Conservation (phyloP, 805 yeast genomes). For the Starmera dryadoides region DNA sequence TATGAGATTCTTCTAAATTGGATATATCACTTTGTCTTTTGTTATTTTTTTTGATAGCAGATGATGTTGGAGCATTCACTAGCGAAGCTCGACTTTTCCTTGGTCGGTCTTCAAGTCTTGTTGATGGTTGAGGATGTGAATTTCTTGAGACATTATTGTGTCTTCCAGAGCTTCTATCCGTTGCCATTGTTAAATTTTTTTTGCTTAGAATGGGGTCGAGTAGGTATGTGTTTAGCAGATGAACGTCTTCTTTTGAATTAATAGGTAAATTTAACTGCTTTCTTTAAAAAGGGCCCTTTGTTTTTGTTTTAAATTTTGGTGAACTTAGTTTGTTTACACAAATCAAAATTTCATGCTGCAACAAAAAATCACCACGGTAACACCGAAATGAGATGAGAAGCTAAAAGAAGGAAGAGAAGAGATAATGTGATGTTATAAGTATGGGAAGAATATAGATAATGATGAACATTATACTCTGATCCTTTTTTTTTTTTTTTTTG, state of each 20-base stretch:
- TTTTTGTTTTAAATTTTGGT: too few relatives aligned
- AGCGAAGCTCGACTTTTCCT: neutral
- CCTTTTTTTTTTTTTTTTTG: too few relatives aligned
- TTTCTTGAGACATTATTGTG: neutral
- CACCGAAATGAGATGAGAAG: neutral
- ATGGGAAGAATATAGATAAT: too few relatives aligned
- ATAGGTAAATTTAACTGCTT: too few relatives aligned
- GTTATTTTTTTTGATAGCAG: slow-evolving; percentile 10
- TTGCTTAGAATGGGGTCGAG: too few relatives aligned
- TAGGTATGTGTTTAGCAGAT: too few relatives aligned
- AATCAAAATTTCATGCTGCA: neutral
- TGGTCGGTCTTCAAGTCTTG: neutral
- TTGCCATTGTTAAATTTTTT: too few relatives aligned
- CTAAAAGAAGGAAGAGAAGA: neutral
- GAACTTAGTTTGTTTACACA: neutral
- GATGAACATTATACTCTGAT: too few relatives aligned
- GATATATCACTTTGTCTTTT: slow-evolving; percentile 8
- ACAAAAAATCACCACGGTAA: neutral
- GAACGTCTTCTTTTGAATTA: too few relatives aligned
- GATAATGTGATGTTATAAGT: too few relatives aligned
- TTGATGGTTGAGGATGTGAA: neutral
- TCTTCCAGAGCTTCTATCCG: too few relatives aligned
- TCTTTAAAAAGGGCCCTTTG: too few relatives aligned
- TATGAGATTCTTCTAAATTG: slow-evolving; percentile 26
- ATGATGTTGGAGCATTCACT: neutral